Evolutionary conservation across 1,284 basidiomycete species (phyloP), one percentile per base, ranked within the genome.

Genomic region (Calocybe gambosa): DNA sequence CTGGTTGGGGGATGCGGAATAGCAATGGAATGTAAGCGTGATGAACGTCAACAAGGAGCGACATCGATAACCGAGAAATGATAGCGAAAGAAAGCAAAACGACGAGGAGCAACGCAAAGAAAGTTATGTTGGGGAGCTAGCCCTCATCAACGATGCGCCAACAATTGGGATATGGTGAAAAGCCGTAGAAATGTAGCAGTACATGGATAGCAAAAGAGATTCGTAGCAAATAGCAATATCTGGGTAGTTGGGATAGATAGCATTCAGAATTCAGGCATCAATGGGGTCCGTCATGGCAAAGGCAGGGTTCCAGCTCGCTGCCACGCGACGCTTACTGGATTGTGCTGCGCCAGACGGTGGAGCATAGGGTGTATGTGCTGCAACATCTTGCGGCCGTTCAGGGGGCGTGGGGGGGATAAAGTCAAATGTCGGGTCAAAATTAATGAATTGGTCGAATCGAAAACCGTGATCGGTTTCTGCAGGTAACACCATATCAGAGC

Each of bases 261-360:
- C 45, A 49, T 48, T 54, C 43, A 49, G 40, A 51, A 31, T 40
- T 53, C 38, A 54, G 39, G 61, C 62, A 10, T 69, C 65, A 29
- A 59, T 50, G 2, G 58, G 57, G 28, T 62, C 58, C 4, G 51
- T 34, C 7, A 40, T 34, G 13, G 50, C 45, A 43, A 56, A 62
- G 7, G 66, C 48, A 19, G 65, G 59, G 43, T 68, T 65, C 80
- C 80, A 82, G 49, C 59, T 75, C 0, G 63, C 78, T 10, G 60
- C 80, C 23, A 77, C 79, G 1, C 80, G 75, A 31, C 80, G 73
- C 19, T 61, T 67, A 4, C 69, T 65, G 1, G 71, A 65, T 45
- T 72, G 58, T 2, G 62, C 57, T 13, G 80, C 79, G 39, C 78
- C 80, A 9, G 75, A 47, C 4, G 80, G 78, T 3, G 80, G 80